Percentiles rank a stretch among this genome's conserved stretches.
Conservation (phyloP, 345 rosid species). For the Eutrema japonicum region DNA sequence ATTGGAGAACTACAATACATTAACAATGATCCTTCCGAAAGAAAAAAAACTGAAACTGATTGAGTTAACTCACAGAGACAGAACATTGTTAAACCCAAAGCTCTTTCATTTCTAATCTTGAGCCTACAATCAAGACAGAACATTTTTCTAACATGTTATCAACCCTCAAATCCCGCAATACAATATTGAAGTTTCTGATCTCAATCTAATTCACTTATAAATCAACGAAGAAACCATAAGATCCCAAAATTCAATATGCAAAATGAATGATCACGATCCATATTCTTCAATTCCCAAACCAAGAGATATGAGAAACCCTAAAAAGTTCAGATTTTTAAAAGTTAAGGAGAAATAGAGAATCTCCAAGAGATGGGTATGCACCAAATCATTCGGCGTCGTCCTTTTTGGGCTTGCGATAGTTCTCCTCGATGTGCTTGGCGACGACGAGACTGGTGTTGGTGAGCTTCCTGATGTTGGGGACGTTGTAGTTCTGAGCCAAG, state of each 20-base stretch:
- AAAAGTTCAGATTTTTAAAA: not conserved
- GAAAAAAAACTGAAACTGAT: not conserved
- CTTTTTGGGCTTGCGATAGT: slow-evolving; percentile 66
- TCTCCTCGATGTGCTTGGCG: slow-evolving; percentile 72
- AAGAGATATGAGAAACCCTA: not conserved
- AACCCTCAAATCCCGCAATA: not conserved
- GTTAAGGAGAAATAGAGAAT: not conserved
- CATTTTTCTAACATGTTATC: no score
- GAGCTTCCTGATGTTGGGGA: slow-evolving; percentile 65
- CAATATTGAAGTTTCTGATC: not conserved
- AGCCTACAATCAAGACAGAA: no score
- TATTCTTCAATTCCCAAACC: slow-evolving; percentile 1
- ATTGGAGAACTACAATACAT: not conserved
- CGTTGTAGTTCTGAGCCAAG: slow-evolving; percentile 73
- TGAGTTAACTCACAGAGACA: not conserved
- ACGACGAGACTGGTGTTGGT: slow-evolving; percentile 51
- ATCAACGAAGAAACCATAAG: not conserved
- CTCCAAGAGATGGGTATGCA: not conserved
- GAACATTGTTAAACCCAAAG: not conserved
- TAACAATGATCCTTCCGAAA: not conserved
- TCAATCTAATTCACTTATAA: not conserved
- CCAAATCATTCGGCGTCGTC: slow-evolving; percentile 40
- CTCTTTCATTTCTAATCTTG: not conserved
- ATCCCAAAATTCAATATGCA: not conserved
- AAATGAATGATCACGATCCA: slow-evolving; percentile 9